Conservation (phyloP, 75 land plant species). For the Isoetes taiwanensis region DNA sequence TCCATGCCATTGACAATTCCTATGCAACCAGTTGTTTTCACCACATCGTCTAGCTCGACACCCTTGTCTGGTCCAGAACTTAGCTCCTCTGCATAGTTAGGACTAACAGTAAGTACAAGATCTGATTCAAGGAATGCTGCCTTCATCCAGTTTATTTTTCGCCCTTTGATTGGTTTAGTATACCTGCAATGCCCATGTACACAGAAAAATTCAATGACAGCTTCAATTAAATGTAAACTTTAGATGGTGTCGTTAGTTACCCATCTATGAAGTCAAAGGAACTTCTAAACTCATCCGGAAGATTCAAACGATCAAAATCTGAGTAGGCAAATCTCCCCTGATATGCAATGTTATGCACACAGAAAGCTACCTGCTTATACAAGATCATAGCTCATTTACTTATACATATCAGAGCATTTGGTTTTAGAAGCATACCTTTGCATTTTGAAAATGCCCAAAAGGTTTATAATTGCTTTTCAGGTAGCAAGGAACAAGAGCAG, state of each 20-base stretch:
- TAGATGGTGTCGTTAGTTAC: too few species aligned
- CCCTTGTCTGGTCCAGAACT: constrained; percentile 54
- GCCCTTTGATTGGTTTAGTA: constrained; percentile 72
- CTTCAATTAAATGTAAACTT: too few species aligned
- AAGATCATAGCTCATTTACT: too few species aligned
- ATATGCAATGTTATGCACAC: constrained; percentile 96
- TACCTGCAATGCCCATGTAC: too few species aligned
- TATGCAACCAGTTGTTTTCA: constrained; percentile 26
- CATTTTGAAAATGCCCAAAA: constrained; percentile 46
- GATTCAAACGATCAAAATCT: constrained; percentile 57
- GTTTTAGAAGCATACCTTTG: too few species aligned
- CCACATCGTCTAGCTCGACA: constrained; percentile 48
- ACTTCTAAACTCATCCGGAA: constrained; percentile 58
- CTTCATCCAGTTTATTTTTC: constrained; percentile 98
- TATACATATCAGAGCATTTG: too few species aligned
- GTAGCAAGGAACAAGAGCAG: constrained; percentile 84
- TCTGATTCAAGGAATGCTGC: constrained; percentile 75
- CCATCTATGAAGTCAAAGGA: constrained; percentile 92
- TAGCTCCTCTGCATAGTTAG: constrained; percentile 76
- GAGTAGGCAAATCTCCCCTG: constrained; percentile 75
- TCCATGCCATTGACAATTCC: constrained; percentile 97
- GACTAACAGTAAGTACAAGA: constrained; percentile 71
- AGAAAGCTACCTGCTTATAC: constrained; percentile 66
- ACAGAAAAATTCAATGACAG: too few species aligned
- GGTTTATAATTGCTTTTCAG: constrained; percentile 66